Conservation (phyloP, 768 basidiomycete genomes). For the Pseudohyphozyma bogoriensis region DNA sequence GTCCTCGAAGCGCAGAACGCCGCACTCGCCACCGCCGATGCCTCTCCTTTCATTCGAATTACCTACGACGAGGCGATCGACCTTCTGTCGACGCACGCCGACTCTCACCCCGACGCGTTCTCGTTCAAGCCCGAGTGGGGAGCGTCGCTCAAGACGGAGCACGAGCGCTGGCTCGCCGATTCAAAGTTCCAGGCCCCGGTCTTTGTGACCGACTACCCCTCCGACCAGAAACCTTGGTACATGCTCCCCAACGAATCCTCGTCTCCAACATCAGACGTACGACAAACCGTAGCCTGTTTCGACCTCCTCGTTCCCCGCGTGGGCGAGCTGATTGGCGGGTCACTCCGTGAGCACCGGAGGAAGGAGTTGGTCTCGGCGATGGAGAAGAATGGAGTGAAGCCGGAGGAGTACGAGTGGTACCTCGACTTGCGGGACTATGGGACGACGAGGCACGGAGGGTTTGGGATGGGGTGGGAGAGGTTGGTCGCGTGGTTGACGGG, state of each 20-base stretch:
- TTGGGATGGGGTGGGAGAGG: constrained; percentile 91
- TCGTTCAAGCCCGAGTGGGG: constrained; percentile 50
- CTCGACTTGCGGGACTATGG: constrained; percentile 72
- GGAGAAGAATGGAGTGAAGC: constrained; percentile 43
- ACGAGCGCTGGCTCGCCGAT: constrained; percentile 83
- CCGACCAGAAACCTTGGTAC: constrained; percentile 81
- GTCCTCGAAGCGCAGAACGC: constrained; percentile 28
- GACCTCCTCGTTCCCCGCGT: constrained; percentile 79
- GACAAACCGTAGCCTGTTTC: constrained; percentile 76
- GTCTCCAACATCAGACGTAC: constrained; percentile 11
- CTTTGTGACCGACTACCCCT: constrained; percentile 86
- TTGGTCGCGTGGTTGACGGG: constrained; percentile 78
- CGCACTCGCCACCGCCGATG: constrained; percentile 36
- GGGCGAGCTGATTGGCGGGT: constrained; percentile 88
- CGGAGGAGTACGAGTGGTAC: constrained; percentile 50
- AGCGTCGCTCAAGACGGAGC: constrained; percentile 66
- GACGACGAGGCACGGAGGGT: constrained; percentile 84
- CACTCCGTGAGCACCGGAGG: constrained; percentile 65
- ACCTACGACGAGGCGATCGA: constrained; percentile 67
- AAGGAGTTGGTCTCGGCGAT: constrained; percentile 50
- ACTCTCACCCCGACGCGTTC: constrained; percentile 2
- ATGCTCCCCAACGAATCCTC: constrained; percentile 50
- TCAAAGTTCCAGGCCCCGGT: constrained; percentile 59
- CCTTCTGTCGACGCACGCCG: constrained; percentile 43
- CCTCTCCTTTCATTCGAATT: constrained; percentile 44